Evolutionary conservation across 129 eudicot genomes (phyloP).

Genomic region (Glebionis coronaria): DNA sequence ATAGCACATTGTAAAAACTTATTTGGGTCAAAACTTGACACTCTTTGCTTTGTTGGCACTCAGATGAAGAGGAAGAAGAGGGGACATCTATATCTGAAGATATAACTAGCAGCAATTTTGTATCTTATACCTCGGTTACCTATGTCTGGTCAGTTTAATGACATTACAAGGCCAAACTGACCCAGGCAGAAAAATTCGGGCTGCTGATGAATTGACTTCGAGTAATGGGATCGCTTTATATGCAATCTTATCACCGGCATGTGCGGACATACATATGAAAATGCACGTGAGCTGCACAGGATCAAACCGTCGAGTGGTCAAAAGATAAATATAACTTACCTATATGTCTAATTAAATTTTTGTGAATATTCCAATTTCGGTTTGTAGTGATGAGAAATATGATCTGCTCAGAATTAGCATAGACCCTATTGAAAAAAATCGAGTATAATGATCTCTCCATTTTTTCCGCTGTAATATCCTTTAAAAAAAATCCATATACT

Average conservation of each 20-base stretch:
- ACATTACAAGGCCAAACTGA: too few species aligned
- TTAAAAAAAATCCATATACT: too few species aligned
- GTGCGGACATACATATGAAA: slow-evolving; percentile 61
- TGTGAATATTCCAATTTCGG: slow-evolving; percentile 67
- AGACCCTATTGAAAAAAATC: too few species aligned
- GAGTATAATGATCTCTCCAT: too few species aligned
- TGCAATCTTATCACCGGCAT: slow-evolving; percentile 49
- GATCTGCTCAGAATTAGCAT: slow-evolving; percentile 41
- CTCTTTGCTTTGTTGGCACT: slow-evolving; percentile 6
- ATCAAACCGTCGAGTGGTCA: slow-evolving; percentile 88
- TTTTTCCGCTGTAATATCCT: too few species aligned
- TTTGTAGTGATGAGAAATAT: slow-evolving; percentile 99
- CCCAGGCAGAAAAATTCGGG: too few species aligned
- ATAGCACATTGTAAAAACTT: neutral
- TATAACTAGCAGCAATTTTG: slow-evolving; percentile 13
- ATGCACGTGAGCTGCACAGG: slow-evolving; percentile 92
- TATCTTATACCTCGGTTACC: too few species aligned
- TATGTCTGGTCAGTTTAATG: too few species aligned
- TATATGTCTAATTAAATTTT: neutral
- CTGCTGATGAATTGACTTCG: too few species aligned
- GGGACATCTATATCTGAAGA: slow-evolving; percentile 8
- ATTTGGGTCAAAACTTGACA: neutral
- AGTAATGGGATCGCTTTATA: too few species aligned
- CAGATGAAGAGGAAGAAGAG: slow-evolving; percentile 17
- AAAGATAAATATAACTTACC: slow-evolving; percentile 58